Percentiles rank a stretch among this genome's conserved stretches.
Conservation (phyloP, 495 filamentous ascomycete genomes). For the Podospora sp. region DNA sequence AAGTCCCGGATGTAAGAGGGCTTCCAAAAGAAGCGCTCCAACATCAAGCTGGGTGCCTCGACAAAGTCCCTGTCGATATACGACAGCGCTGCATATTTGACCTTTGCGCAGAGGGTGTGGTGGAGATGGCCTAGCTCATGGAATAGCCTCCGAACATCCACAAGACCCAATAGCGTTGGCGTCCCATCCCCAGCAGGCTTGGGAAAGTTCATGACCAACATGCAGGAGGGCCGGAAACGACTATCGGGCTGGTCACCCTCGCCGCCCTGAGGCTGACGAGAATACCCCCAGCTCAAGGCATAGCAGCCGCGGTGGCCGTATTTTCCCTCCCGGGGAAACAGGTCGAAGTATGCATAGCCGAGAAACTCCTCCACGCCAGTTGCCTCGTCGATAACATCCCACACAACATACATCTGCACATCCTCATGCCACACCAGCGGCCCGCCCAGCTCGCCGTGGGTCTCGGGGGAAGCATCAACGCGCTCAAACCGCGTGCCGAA, state of each 20-base stretch:
- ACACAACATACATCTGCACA: slow-evolving; percentile 69
- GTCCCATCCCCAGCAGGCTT: background rate
- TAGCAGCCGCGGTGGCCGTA: slow-evolving; percentile 17
- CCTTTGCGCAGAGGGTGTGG: slow-evolving; percentile 5
- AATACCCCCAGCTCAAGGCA: background rate
- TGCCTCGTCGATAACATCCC: slow-evolving; percentile 55
- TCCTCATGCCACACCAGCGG: slow-evolving; percentile 69
- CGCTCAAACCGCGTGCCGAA: slow-evolving; percentile 55
- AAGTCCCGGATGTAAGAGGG: slow-evolving; percentile 8
- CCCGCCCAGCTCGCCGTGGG: slow-evolving; percentile 45
- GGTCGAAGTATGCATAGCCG: slow-evolving; percentile 73
- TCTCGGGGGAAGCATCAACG: background rate
- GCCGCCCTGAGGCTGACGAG: background rate
- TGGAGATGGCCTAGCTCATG: slow-evolving; percentile 20
- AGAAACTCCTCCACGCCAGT: slow-evolving; percentile 59
- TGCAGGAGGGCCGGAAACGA: slow-evolving; percentile 9
- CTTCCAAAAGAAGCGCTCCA: slow-evolving; percentile 18
- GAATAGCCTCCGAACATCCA: slow-evolving; percentile 15
- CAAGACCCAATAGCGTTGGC: slow-evolving; percentile 5
- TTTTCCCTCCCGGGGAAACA: slow-evolving; percentile 67
- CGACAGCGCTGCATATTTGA: background rate
- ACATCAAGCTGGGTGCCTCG: slow-evolving; percentile 15
- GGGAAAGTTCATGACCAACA: slow-evolving; percentile 16
- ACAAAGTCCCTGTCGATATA: slow-evolving; percentile 16
- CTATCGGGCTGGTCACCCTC: background rate